Conservation (phyloP, 768 basidiomycete genomes). For the Lactarius hatsudake region DNA sequence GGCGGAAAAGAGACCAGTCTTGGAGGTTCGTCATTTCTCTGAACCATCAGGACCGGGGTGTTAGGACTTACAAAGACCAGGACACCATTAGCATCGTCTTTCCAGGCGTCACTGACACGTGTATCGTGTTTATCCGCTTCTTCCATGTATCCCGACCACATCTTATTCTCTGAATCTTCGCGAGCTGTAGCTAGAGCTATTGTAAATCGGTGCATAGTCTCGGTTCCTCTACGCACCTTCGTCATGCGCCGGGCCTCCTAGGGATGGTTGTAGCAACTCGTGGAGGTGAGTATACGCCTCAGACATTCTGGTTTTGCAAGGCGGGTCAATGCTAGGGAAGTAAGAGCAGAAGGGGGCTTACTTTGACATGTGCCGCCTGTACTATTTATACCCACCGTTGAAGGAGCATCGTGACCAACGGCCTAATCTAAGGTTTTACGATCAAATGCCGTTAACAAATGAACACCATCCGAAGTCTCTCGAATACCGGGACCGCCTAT, state of each 20-base stretch:
- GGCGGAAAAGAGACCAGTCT: constrained; percentile 30
- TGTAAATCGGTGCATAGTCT: not conserved
- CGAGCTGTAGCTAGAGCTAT: not conserved
- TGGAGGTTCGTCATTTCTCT: not conserved
- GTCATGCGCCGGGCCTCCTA: not conserved
- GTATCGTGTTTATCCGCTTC: constrained; percentile 18
- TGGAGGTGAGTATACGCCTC: not conserved
- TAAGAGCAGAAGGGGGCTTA: not conserved
- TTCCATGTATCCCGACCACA: constrained; percentile 23
- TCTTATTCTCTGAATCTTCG: constrained; percentile 8
- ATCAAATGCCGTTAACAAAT: no score
- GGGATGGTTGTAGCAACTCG: not conserved
- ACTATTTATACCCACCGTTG: not conserved
- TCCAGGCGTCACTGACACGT: constrained; percentile 17
- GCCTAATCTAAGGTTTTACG: no score
- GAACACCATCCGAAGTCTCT: no score
- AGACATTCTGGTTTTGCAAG: constrained; percentile 2
- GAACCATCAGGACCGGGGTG: not conserved
- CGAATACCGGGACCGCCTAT: no score
- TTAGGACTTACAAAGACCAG: constrained; percentile 25
- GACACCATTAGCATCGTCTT: constrained; percentile 19
- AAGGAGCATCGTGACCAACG: not conserved
- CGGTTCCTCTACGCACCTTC: constrained; percentile 1
- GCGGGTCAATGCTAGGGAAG: not conserved
- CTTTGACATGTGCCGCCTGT: not conserved